Evolutionary conservation across 805 yeast species (phyloP).

Genomic region (Yarrowia osloensis): DNA sequence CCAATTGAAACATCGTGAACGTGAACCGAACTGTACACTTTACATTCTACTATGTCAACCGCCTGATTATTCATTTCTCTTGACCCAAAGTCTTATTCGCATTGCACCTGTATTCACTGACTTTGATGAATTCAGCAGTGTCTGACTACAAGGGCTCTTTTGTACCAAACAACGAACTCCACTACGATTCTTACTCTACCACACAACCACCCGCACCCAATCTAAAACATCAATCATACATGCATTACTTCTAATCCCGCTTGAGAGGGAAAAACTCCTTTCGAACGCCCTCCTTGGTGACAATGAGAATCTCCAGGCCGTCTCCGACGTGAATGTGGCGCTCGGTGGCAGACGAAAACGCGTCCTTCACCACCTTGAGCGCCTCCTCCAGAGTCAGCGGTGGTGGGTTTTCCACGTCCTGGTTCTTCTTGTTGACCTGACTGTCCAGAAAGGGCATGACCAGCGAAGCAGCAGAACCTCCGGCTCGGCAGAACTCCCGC

Average conservation of each 20-base stretch:
- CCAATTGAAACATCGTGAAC: too few species aligned
- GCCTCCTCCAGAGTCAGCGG: conserved; percentile 87
- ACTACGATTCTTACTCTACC: not conserved
- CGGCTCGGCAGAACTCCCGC: conserved; percentile 96
- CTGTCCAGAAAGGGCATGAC: conserved; percentile 97
- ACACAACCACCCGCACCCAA: not conserved
- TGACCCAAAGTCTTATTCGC: too few species aligned
- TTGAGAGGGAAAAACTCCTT: conserved; percentile 82
- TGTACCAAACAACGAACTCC: too few species aligned
- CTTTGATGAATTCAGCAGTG: too few species aligned
- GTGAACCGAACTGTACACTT: too few species aligned
- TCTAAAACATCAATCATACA: not conserved
- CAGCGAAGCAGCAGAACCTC: conserved; percentile 94
- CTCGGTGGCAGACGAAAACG: conserved; percentile 94
- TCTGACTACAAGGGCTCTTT: too few species aligned
- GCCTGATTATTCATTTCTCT: too few species aligned
- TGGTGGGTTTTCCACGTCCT: conserved; percentile 52
- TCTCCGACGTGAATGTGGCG: conserved; percentile 99
- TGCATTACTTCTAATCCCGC: conserved; percentile 59
- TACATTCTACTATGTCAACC: too few species aligned
- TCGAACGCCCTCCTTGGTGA: conserved; percentile 90
- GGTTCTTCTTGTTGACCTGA: conserved; percentile 95
- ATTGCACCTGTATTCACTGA: too few species aligned
- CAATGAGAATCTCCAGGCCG: conserved; percentile 85
- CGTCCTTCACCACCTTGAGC: conserved; percentile 83